These are phyloP conservation scores for Sungouiozyma intestinalis DNA, from an alignment of 805 yeast species.

Conservation along the genomic window DNA sequence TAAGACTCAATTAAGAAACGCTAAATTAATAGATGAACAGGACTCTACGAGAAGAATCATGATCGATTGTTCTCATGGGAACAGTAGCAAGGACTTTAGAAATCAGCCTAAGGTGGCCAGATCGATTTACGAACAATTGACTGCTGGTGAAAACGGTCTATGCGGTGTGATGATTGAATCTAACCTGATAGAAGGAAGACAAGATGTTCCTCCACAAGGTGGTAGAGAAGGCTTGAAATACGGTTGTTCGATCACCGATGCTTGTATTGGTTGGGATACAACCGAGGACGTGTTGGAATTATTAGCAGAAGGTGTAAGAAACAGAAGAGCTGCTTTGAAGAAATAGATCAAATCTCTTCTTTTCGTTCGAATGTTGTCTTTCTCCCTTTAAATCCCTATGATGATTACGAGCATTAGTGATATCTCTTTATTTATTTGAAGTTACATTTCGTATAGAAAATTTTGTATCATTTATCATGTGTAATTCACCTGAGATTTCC, in stretches of 20 bases:
- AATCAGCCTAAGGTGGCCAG: slow-evolving; percentile 89
- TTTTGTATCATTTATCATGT: background rate
- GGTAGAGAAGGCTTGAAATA: slow-evolving; percentile 72
- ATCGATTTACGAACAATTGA: slow-evolving; percentile 66
- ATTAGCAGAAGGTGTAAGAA: slow-evolving; percentile 70
- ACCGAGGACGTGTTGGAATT: slow-evolving; percentile 63
- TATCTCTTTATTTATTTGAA: background rate
- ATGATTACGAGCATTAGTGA: background rate
- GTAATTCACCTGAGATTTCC: background rate
- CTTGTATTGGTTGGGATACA: slow-evolving; percentile 85
- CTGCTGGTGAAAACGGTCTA: slow-evolving; percentile 60
- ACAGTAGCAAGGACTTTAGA: slow-evolving; percentile 79
- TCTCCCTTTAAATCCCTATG: background rate
- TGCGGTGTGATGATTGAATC: slow-evolving; percentile 97
- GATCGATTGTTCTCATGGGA: slow-evolving; percentile 98
- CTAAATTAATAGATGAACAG: slow-evolving; percentile 36
- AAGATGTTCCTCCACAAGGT: slow-evolving; percentile 70
- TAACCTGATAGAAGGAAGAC: slow-evolving; percentile 85
- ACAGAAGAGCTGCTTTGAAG: slow-evolving; percentile 45
- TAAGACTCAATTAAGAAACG: slow-evolving; percentile 44
- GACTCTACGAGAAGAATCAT: slow-evolving; percentile 55
- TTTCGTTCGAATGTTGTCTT: background rate
- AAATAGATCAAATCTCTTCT: slow-evolving; percentile 8
- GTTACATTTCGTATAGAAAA: background rate
- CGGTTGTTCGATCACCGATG: slow-evolving; percentile 96